Evolutionary conservation across 805 yeast species (phyloP).

Genomic region (Metschnikowia anglica): DNA sequence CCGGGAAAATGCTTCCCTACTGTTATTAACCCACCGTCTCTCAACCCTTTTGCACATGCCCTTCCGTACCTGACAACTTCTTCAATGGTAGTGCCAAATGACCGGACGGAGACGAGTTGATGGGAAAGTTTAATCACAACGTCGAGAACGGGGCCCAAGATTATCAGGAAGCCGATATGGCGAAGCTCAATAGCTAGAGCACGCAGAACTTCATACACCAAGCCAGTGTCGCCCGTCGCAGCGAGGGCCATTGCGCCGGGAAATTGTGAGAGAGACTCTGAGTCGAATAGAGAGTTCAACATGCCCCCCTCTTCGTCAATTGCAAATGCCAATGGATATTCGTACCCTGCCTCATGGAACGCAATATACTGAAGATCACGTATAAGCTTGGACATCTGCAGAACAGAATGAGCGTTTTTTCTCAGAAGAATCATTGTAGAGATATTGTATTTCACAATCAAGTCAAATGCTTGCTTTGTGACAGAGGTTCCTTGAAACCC

Average conservation of each 20-base stretch:
- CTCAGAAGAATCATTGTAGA: slow-evolving; percentile 52
- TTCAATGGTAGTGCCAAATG: slow-evolving; percentile 60
- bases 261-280: slow-evolving; percentile 50
- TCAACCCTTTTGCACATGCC: slow-evolving; percentile 53
- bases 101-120: slow-evolving; percentile 58
- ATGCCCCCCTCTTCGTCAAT: slow-evolving; percentile 66
- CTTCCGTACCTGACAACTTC: slow-evolving; percentile 55
- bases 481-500: slow-evolving; percentile 59
- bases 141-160: slow-evolving; percentile 63
- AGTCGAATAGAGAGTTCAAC: slow-evolving; percentile 58
- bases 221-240: slow-evolving; percentile 49
- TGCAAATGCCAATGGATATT: slow-evolving; percentile 54
- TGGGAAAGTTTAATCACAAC: slow-evolving; percentile 56
- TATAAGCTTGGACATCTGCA: slow-evolving; percentile 50
- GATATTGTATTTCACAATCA: slow-evolving; percentile 51
- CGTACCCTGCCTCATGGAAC: slow-evolving; percentile 43
- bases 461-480: slow-evolving; percentile 50
- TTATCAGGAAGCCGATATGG: slow-evolving; percentile 54
- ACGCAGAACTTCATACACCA: slow-evolving; percentile 51
- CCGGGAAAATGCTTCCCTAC: slow-evolving; percentile 71
- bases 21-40: slow-evolving; percentile 52
- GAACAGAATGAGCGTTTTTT: slow-evolving; percentile 50
- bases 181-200: slow-evolving; percentile 55
- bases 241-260: slow-evolving; percentile 68
- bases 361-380: slow-evolving; percentile 57